These are phyloP conservation scores for Thelonectria discophora DNA, from an alignment of 2,329 filamentous ascomycete species.

Conservation along the genomic window DNA sequence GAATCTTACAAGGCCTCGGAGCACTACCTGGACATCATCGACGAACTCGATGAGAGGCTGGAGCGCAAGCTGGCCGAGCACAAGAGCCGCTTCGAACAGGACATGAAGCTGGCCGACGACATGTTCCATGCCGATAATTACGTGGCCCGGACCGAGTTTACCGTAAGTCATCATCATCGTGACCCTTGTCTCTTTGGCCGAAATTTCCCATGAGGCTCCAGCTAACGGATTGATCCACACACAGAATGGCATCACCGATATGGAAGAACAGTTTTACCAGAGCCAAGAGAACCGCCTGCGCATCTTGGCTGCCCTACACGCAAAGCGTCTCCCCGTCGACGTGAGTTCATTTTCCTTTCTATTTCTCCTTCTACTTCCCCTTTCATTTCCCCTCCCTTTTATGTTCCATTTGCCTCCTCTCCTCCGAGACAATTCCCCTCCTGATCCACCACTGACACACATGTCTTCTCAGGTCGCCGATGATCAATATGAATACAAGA, in stretches of 20 bases:
- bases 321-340: conserved; percentile 57
- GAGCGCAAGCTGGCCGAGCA: conserved; percentile 45
- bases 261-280: conserved; percentile 54
- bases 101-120: conserved; percentile 51
- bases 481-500: conserved; percentile 56
- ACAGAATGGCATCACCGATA: conserved; percentile 52
- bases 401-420: too few species aligned
- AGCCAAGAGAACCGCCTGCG: conserved; percentile 57
- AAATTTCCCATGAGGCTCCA: conserved; percentile 36
- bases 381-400: too few species aligned
- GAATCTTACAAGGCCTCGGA: conserved; percentile 61
- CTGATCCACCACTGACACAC: conserved; percentile 33
- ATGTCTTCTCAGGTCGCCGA: conserved; percentile 48
- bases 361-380: too few species aligned
- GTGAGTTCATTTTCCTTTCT: conserved; percentile 50
- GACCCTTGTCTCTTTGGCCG: conserved; percentile 31
- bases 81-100: conserved; percentile 46
- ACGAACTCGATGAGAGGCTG: conserved; percentile 55
- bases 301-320: conserved; percentile 54
- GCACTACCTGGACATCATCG: conserved; percentile 62
- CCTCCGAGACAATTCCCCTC: conserved; percentile 24
- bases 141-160: conserved; percentile 47
- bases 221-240: conserved; percentile 25
- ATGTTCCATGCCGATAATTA: conserved; percentile 47
- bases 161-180: conserved; percentile 47